Percentiles rank a stretch among this genome's conserved stretches.
phyloP scores from a whole-genome alignment of 2,329 filamentous ascomycete genomes.

The Hymenoscyphus linearis region DNA sequence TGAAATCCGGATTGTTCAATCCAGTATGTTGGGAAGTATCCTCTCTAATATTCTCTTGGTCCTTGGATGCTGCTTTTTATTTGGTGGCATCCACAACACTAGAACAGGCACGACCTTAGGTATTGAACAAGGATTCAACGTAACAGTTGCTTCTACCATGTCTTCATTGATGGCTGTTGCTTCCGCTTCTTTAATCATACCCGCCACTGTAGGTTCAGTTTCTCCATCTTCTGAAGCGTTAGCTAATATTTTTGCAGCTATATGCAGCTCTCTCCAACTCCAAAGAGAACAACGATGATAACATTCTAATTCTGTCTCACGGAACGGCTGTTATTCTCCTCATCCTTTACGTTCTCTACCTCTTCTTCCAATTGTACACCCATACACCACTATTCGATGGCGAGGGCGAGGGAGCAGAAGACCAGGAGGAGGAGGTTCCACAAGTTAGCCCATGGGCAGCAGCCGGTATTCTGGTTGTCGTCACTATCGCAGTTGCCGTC shows the following conservation, averaged over 20 bases:
- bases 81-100: slow-evolving; percentile 61
- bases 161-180: slow-evolving; percentile 67
- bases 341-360: slow-evolving; percentile 68
- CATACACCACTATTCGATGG: slow-evolving; percentile 68
- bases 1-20: slow-evolving; percentile 91
- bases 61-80: slow-evolving; percentile 73
- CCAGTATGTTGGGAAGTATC: slow-evolving; percentile 94
- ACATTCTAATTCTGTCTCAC: slow-evolving; percentile 67
- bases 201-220: slow-evolving; percentile 52
- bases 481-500: slow-evolving; percentile 65
- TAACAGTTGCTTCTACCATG: slow-evolving; percentile 74
- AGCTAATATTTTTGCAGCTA: slow-evolving; percentile 39
- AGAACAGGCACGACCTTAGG: slow-evolving; percentile 22
- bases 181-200: slow-evolving; percentile 73
- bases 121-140: slow-evolving; percentile 69
- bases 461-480: slow-evolving; percentile 55
- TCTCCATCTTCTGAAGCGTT: background rate
- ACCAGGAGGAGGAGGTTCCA: slow-evolving; percentile 16
- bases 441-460: slow-evolving; percentile 23
- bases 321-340: slow-evolving; percentile 73
- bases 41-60: slow-evolving; percentile 90
- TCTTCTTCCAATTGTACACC: slow-evolving; percentile 72
- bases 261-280: slow-evolving; percentile 57
- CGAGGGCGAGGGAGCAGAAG: slow-evolving; percentile 34
- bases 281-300: slow-evolving; percentile 41